These are phyloP conservation scores for Paraleonurus japonicus DNA, from an alignment of 257 asterid genomes.

Conservation along the genomic window DNA sequence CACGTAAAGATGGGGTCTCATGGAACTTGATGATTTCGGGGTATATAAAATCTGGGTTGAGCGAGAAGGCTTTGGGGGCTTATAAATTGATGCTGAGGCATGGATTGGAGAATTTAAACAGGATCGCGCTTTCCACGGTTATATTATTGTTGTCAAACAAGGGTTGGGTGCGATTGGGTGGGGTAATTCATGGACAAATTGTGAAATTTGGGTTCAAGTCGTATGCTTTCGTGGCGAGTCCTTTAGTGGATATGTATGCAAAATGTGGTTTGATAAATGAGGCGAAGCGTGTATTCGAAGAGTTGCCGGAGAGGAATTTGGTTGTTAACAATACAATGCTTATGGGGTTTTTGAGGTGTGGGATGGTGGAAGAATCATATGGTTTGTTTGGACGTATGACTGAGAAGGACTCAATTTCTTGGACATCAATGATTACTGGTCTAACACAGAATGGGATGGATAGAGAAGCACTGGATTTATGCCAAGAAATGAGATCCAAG, in stretches of 20 bases:
- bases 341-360: conserved; percentile 57
- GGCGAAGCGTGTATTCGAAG: conserved; percentile 58
- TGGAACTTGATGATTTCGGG: conserved; percentile 93
- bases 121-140: conserved; percentile 70
- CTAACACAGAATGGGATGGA: conserved; percentile 60
- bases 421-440: conserved; percentile 89
- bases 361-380: conserved; percentile 47
- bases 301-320: conserved; percentile 50
- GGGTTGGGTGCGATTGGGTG: conserved; percentile 67
- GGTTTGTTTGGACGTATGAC: conserved; percentile 54
- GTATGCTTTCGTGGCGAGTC: conserved; percentile 77
- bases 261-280: conserved; percentile 60
- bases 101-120: conserved; percentile 54
- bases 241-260: conserved; percentile 84
- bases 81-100: conserved; percentile 65
- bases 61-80: conserved; percentile 57
- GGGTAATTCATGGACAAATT: conserved; percentile 73
- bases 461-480: conserved; percentile 49
- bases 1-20: conserved; percentile 75
- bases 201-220: conserved; percentile 68
- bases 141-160: conserved; percentile 55
- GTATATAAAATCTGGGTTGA: conserved; percentile 47
- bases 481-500: conserved; percentile 60
- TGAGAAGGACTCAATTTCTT: conserved; percentile 78
- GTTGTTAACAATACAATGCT: conserved; percentile 60